Conservation (phyloP, 768 basidiomycete species). For the Austroboletus festivus region DNA sequence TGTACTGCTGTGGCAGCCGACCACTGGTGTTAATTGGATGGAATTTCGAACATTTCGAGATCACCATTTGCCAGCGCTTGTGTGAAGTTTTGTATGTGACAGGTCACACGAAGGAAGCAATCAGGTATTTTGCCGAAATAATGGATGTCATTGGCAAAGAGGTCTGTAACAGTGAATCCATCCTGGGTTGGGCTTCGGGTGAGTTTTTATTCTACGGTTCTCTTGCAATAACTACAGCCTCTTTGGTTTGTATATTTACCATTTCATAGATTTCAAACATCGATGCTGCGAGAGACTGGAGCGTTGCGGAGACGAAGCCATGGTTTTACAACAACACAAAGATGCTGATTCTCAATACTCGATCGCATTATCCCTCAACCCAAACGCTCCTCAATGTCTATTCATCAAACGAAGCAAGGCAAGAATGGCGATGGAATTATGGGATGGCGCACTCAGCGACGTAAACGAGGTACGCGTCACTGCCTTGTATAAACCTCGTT, state of each 20-base stretch:
- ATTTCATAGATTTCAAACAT: background rate
- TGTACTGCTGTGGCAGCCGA: background rate
- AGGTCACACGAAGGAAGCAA: background rate
- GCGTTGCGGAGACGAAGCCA: too few species aligned
- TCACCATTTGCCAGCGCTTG: background rate
- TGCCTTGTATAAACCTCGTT: background rate
- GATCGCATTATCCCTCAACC: too few species aligned
- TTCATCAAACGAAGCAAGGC: background rate
- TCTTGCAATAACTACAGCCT: background rate
- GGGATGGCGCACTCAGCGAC: background rate
- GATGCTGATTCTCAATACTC: too few species aligned
- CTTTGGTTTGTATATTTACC: too few species aligned
- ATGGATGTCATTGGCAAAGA: background rate
- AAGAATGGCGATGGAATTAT: background rate
- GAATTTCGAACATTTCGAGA: background rate
- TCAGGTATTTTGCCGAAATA: background rate
- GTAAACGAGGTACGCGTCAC: background rate
- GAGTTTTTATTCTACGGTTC: background rate
- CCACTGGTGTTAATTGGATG: constrained; percentile 3
- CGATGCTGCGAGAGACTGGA: too few species aligned
- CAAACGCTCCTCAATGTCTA: too few species aligned
- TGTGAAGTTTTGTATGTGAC: constrained; percentile 5
- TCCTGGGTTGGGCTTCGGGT: background rate
- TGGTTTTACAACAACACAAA: too few species aligned
- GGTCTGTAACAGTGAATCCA: background rate